These are phyloP conservation scores for Globisporangium recalcitrans DNA, from an alignment of 352 stramenopile species.

Conservation along the genomic window DNA sequence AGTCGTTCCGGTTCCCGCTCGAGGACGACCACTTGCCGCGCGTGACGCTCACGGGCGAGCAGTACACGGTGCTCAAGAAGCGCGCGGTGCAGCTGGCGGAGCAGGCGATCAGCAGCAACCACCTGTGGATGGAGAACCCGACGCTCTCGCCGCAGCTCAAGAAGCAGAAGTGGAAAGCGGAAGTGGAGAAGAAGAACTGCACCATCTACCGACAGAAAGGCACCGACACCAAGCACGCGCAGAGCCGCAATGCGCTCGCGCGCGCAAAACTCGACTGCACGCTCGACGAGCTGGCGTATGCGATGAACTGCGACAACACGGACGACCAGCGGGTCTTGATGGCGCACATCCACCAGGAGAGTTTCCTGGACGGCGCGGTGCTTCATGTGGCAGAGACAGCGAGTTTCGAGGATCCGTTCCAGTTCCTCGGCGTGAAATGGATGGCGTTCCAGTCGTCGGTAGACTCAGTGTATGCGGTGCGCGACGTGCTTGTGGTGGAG, in stretches of 20 bases:
- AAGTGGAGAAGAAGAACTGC: constrained; percentile 68
- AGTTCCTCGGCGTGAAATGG: constrained; percentile 76
- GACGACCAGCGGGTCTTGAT: constrained; percentile 57
- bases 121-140: constrained; percentile 72
- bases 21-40: constrained; percentile 51
- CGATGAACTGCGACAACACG: constrained; percentile 50
- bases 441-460: constrained; percentile 61
- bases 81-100: constrained; percentile 36
- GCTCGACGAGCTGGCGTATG: constrained; percentile 70
- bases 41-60: constrained; percentile 26
- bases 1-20: constrained; percentile 70
- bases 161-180: constrained; percentile 60
- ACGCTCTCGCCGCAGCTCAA: constrained; percentile 44
- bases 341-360: constrained; percentile 62
- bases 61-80: constrained; percentile 26
- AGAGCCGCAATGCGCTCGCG: constrained; percentile 44
- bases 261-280: constrained; percentile 64
- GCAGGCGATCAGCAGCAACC: constrained; percentile 30
- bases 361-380: constrained; percentile 69
- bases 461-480: constrained; percentile 63
- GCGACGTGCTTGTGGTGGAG: constrained; percentile 56
- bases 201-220: constrained; percentile 54
- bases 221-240: constrained; percentile 32
- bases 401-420: constrained; percentile 51
- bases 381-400: constrained; percentile 51